phyloP scores from a whole-genome alignment of 305 asterid species.

The Euphrasia arctica region DNA sequence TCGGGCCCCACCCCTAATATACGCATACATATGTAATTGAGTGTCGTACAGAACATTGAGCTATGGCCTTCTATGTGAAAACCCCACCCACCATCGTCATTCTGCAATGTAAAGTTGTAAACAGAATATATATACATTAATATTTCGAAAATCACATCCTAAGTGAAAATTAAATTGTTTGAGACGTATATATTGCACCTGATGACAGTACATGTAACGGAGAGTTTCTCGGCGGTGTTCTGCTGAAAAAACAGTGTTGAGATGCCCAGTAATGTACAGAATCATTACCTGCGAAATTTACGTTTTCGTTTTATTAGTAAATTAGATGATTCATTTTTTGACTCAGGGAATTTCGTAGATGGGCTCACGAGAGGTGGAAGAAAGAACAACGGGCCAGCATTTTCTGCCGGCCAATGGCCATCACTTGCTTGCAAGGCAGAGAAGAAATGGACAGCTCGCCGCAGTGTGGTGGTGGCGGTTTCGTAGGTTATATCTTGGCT shows the following conservation, averaged over 20 bases:
- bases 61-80: slow-evolving; percentile 80
- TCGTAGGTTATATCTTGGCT: slow-evolving; percentile 64
- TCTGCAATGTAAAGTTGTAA: slow-evolving; percentile 31
- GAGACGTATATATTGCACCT: slow-evolving; percentile 38
- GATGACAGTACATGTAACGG: slow-evolving; percentile 84
- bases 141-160: neutral
- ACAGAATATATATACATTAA: neutral
- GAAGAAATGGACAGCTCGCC: slow-evolving; percentile 67
- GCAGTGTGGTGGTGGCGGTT: slow-evolving; percentile 54
- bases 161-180: neutral
- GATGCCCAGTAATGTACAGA: slow-evolving; percentile 77
- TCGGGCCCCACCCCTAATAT: slow-evolving; percentile 75
- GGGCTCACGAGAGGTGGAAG: slow-evolving; percentile 77
- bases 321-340: no score
- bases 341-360: no score
- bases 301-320: no score
- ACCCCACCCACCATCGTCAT: slow-evolving; percentile 96
- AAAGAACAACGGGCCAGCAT: slow-evolving; percentile 83
- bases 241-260: slow-evolving; percentile 60
- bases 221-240: slow-evolving; percentile 80
- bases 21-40: slow-evolving; percentile 78
- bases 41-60: slow-evolving; percentile 74
- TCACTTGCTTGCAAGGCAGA: slow-evolving; percentile 86
- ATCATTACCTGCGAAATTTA: slow-evolving; percentile 58
- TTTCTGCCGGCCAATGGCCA: slow-evolving; percentile 98